These are phyloP conservation scores for Leucoagaricus sp. DNA, from an alignment of 1,284 basidiomycete genomes.

Conservation along the genomic window DNA sequence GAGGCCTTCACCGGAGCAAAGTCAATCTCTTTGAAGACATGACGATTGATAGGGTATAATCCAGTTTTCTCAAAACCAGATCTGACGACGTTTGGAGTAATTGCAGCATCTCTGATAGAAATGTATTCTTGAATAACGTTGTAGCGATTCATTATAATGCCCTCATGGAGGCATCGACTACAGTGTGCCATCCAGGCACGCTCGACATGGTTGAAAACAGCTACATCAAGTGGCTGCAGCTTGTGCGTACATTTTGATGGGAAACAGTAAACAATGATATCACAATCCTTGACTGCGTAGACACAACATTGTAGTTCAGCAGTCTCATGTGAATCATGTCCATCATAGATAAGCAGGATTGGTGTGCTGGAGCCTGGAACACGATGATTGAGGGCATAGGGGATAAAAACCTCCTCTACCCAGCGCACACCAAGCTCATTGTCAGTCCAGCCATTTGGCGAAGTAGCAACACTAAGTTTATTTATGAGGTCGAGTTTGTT, in stretches of 20 bases:
- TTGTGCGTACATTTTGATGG: slow-evolving; percentile 24
- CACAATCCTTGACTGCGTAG: slow-evolving; percentile 5
- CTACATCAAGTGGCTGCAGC: slow-evolving; percentile 24
- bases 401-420: slow-evolving; percentile 23
- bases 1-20: slow-evolving; percentile 15
- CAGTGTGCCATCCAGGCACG: slow-evolving; percentile 13
- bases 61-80: slow-evolving; percentile 14
- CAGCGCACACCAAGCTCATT: slow-evolving; percentile 15
- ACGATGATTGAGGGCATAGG: slow-evolving; percentile 12
- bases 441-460: slow-evolving; percentile 24
- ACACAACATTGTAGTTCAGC: slow-evolving; percentile 9
- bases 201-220: slow-evolving; percentile 16
- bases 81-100: no score
- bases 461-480: slow-evolving; percentile 17
- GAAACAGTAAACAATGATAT: slow-evolving; percentile 18
- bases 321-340: slow-evolving; percentile 23
- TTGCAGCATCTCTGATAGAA: no score
- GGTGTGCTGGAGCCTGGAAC: slow-evolving; percentile 7
- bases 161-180: neutral
- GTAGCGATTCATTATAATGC: slow-evolving; percentile 4
- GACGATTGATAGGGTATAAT: slow-evolving; percentile 19
- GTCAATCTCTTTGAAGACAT: slow-evolving; percentile 18
- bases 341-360: slow-evolving; percentile 3
- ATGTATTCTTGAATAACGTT: no score
- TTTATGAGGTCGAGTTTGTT: neutral